Evolutionary conservation across 2,329 filamentous ascomycete genomes (phyloP), one percentile per base, ranked within the genome.

Genomic region (Tricladium varicosporioides): DNA sequence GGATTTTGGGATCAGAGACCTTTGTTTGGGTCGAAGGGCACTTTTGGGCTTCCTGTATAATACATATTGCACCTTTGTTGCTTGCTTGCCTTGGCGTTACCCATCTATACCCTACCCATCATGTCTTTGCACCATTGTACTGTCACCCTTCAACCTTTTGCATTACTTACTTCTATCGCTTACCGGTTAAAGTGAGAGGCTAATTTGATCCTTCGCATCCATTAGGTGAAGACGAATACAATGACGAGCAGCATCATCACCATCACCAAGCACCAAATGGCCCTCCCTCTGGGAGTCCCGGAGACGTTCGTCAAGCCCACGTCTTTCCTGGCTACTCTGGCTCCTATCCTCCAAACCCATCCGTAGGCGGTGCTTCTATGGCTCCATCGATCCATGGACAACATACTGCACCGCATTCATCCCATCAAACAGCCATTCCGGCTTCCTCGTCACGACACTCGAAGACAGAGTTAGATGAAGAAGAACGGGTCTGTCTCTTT

Each of bases 271-370:
- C 82, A 57, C 82, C 81, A 57, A 81, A 79, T 65, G 79, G 78
- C 49, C 76, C 81, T 51, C 72, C 77, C 59, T 69, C 79, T 57
- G 68, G 70, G 63, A 78, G 83, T 54, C 75, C 80, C 59, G 82
- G 85, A 60, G 88, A 92, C 68, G 80, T 89, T 60, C 87, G 90
- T 64, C 86, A 87, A 56, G 77, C 84, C 44, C 89, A 94, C 60
- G 86, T 87, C 64, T 95, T 94, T 73, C 79, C 83, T 49, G 82
- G 82, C 48, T 91, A 92, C 68, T 79, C 83, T 40, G 80, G 75
- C 53, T 74, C 80, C 31, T 91, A 89, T 68, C 83, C 86, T 53
- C 78, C 77, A 53, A 80, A 82, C 68, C 75, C 85, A 48, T 76
- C 78, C 58, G 75, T 80, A 59, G 79, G 78, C 51, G 75, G 75